A percentile compares a stretch with the other conserved stretches of the same genome.
Conservation (phyloP, 139 green algal species). For the Limnomonas spitsbergensis region DNA sequence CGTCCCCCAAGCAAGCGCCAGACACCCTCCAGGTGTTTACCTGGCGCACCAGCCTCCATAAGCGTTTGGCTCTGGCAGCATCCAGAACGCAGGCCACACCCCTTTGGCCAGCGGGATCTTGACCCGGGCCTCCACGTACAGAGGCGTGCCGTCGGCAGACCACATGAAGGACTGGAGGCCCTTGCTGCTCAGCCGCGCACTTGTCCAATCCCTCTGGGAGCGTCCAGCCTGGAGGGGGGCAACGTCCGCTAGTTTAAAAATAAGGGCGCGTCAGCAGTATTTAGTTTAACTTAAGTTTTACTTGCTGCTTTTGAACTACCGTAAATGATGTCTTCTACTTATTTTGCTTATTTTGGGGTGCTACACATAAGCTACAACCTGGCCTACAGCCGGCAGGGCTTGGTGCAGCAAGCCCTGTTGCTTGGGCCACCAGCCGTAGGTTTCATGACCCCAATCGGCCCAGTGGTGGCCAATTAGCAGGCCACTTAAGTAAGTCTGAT, state of each 20-base stretch:
- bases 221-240: no score
- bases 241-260: no score
- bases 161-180: neutral
- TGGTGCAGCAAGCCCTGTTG: neutral
- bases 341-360: no score
- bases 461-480: neutral
- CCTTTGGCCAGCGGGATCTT: neutral
- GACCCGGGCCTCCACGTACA: slow-evolving; percentile 5
- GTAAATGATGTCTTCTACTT: no score
- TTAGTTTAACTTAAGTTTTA: no score
- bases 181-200: neutral
- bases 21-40: no score
- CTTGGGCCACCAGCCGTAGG: neutral
- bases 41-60: slow-evolving; percentile 20
- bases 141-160: neutral
- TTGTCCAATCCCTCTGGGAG: no score
- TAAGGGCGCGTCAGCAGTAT: no score
- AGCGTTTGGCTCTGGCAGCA: slow-evolving; percentile 14
- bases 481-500: neutral
- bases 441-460: neutral
- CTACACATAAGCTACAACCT: no score
- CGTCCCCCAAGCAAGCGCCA: no score
- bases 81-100: slow-evolving; percentile 22
- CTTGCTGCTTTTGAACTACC: no score
- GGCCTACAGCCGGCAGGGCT: no score